A percentile compares a stretch with the other conserved stretches of the same genome.
Evolutionary conservation across 2,329 filamentous ascomycete genomes (phyloP).

Genomic region (Pyrenochaeta sp.): DNA sequence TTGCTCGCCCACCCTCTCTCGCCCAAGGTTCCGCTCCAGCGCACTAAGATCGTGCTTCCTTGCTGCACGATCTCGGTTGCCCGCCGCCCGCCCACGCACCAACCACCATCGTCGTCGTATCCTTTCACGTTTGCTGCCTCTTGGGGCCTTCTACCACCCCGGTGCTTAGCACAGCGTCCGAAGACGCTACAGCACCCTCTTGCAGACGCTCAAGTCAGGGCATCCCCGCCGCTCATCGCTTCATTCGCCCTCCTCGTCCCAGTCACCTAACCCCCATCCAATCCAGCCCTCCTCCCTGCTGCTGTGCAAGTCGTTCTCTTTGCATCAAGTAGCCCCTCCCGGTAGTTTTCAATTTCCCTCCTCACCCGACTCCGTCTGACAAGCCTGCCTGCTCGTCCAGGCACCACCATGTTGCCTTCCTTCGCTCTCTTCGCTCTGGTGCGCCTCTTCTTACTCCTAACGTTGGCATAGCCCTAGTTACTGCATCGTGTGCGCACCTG

Average conservation of each 20-base stretch:
- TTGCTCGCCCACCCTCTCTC: background rate
- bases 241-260: slow-evolving; percentile 15
- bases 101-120: background rate
- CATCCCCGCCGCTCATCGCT: slow-evolving; percentile 15
- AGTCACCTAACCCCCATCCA: slow-evolving; percentile 11
- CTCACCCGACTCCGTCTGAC: slow-evolving; percentile 13
- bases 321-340: slow-evolving; percentile 18
- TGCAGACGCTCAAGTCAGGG: slow-evolving; percentile 12
- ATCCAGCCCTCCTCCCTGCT: slow-evolving; percentile 15
- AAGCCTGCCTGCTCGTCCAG: slow-evolving; percentile 19
- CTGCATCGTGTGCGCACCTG: slow-evolving; percentile 8
- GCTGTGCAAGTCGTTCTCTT: slow-evolving; percentile 13
- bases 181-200: slow-evolving; percentile 7
- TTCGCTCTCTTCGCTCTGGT: slow-evolving; percentile 13
- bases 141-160: background rate
- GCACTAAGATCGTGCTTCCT: slow-evolving; percentile 3
- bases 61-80: slow-evolving; percentile 1
- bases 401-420: slow-evolving; percentile 24
- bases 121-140: background rate
- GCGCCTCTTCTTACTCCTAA: slow-evolving; percentile 5
- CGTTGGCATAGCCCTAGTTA: slow-evolving; percentile 12
- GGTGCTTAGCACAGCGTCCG: background rate
- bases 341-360: slow-evolving; percentile 8
- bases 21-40: background rate
- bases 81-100: too few species aligned